Evolutionary conservation across 768 basidiomycete genomes (phyloP).

Genomic region (Tricholoma sp.): DNA sequence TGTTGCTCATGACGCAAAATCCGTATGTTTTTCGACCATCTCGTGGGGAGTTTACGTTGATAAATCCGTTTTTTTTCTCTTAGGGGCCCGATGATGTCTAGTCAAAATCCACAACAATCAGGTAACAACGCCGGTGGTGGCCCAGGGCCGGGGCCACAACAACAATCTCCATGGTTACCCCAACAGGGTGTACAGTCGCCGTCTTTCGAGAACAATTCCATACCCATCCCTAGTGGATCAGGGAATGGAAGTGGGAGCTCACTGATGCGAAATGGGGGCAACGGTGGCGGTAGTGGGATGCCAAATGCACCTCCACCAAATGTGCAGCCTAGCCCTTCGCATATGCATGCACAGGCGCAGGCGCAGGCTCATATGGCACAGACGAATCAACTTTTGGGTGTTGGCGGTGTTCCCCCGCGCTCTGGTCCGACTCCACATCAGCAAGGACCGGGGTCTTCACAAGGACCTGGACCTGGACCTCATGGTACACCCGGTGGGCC

Average conservation of each 20-base stretch:
- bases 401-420: conserved; percentile 30
- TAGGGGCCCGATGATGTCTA: conserved; percentile 13
- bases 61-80: background rate
- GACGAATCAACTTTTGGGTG: conserved; percentile 20
- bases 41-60: conserved; percentile 1
- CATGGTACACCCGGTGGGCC: conserved; percentile 3
- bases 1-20: conserved; percentile 24
- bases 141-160: conserved; percentile 3
- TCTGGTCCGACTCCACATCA: conserved; percentile 35
- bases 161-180: conserved; percentile 12
- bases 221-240: background rate
- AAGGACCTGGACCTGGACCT: conserved; percentile 1
- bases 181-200: conserved; percentile 3
- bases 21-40: conserved; percentile 24
- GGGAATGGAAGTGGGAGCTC: background rate
- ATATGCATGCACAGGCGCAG: conserved; percentile 24
- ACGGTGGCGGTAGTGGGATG: background rate
- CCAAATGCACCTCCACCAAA: conserved; percentile 9
- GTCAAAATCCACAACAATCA: conserved; percentile 18
- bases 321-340: conserved; percentile 25
- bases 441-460: conserved; percentile 16
- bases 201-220: conserved; percentile 1
- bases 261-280: background rate
- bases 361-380: background rate
- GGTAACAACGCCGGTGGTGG: conserved; percentile 22